Conservation (phyloP, 257 asterid species). For the Solanum neorickii region DNA sequence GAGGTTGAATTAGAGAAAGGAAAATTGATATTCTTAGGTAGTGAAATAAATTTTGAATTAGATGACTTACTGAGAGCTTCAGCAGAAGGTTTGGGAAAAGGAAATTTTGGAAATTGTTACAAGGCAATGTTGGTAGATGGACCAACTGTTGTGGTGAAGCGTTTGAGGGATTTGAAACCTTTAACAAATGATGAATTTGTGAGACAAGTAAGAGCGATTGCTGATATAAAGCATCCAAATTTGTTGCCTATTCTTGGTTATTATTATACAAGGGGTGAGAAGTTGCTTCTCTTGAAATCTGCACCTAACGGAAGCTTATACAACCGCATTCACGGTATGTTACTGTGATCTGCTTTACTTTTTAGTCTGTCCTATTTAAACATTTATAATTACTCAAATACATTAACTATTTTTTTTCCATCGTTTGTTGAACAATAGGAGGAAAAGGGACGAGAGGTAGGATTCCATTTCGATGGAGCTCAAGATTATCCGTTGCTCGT, state of each 20-base stretch:
- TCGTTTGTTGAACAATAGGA: slow-evolving; percentile 8
- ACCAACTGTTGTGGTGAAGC: slow-evolving; percentile 49
- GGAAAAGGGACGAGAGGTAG: slow-evolving; percentile 46
- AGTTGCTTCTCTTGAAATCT: slow-evolving; percentile 40
- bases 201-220: slow-evolving; percentile 39
- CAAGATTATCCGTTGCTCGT: slow-evolving; percentile 46
- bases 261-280: slow-evolving; percentile 58
- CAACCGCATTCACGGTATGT: slow-evolving; percentile 53
- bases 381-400: neutral
- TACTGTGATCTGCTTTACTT: neutral
- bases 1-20: slow-evolving; percentile 26
- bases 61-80: slow-evolving; percentile 67
- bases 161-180: slow-evolving; percentile 56
- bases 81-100: slow-evolving; percentile 68
- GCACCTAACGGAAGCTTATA: slow-evolving; percentile 44
- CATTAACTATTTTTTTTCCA: neutral
- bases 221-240: slow-evolving; percentile 49
- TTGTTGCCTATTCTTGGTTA: slow-evolving; percentile 52
- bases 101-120: slow-evolving; percentile 68
- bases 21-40: slow-evolving; percentile 38
- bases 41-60: slow-evolving; percentile 27
- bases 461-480: slow-evolving; percentile 51
- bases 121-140: slow-evolving; percentile 49
- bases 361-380: neutral
- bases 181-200: slow-evolving; percentile 48